Conservation (phyloP, 495 filamentous ascomycete species). For the Penicillium paxilli region DNA sequence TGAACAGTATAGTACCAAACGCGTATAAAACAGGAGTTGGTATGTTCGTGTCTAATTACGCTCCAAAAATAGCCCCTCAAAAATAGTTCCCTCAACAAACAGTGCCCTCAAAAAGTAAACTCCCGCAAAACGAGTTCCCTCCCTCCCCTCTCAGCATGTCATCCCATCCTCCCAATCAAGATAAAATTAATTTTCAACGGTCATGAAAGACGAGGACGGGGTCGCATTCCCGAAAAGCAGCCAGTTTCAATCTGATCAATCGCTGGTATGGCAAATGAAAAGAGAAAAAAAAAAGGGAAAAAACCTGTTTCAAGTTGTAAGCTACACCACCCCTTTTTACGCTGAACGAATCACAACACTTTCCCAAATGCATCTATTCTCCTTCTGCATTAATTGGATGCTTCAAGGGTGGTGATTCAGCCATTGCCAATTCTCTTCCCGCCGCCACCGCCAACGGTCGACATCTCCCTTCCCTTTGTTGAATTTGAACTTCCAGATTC, state of each 20-base stretch:
- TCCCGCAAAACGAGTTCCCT: background rate
- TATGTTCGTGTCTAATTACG: background rate
- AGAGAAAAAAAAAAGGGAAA: background rate
- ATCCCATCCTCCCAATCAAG: too few species aligned
- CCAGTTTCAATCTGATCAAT: background rate
- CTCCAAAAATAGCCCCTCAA: background rate
- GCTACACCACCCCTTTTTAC: background rate
- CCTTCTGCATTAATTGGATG: background rate
- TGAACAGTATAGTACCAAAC: background rate
- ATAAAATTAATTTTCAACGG: background rate
- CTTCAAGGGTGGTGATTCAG: background rate
- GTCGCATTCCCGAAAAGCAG: background rate
- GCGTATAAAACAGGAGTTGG: background rate
- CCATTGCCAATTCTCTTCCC: background rate
- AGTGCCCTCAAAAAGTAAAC: background rate
- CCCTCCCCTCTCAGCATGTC: too few species aligned
- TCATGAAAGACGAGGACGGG: background rate
- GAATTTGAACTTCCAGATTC: background rate
- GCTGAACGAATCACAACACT: background rate
- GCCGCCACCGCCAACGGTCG: background rate
- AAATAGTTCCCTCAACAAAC: background rate
- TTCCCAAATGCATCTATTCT: background rate
- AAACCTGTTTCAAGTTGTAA: background rate
- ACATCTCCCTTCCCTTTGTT: background rate
- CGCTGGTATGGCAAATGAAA: background rate